These are phyloP conservation scores for Chaetomium sp. DNA, from an alignment of 2,329 filamentous ascomycete genomes.

Conservation along the genomic window DNA sequence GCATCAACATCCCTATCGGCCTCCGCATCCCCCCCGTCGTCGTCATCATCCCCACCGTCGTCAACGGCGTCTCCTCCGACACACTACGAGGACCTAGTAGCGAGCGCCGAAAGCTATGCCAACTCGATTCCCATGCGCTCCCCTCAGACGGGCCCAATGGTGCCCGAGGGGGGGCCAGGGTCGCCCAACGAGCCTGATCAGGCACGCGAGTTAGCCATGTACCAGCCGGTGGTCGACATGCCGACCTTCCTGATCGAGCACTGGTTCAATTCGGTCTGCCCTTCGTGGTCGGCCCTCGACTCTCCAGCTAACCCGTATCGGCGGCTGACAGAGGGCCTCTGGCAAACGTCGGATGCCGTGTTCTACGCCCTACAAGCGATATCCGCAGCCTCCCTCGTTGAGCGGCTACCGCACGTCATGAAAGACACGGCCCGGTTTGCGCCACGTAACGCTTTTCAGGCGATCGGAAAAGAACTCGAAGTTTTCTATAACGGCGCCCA, in stretches of 20 bases:
- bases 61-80: slow-evolving; percentile 22
- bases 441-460: slow-evolving; percentile 32
- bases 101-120: slow-evolving; percentile 3
- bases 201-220: slow-evolving; percentile 22
- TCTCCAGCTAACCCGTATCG: slow-evolving; percentile 36
- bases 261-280: slow-evolving; percentile 39
- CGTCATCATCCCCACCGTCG: slow-evolving; percentile 16
- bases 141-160: background rate
- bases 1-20: slow-evolving; percentile 18
- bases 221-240: slow-evolving; percentile 35
- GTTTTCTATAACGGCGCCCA: slow-evolving; percentile 24
- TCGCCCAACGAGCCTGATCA: background rate
- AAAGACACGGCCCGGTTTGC: slow-evolving; percentile 32
- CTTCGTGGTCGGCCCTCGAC: slow-evolving; percentile 38
- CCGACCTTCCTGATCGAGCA: slow-evolving; percentile 38
- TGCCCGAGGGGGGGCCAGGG: slow-evolving; percentile 7
- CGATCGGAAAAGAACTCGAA: slow-evolving; percentile 34
- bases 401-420: slow-evolving; percentile 35
- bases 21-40: slow-evolving; percentile 17
- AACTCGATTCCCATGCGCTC: slow-evolving; percentile 14
- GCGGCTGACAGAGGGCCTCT: slow-evolving; percentile 33
- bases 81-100: slow-evolving; percentile 14
- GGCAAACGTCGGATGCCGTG: slow-evolving; percentile 34
- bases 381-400: slow-evolving; percentile 36
- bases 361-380: slow-evolving; percentile 37